These are phyloP conservation scores for Didymella pinodella DNA, from an alignment of 2,329 filamentous ascomycete species.

Conservation along the genomic window DNA sequence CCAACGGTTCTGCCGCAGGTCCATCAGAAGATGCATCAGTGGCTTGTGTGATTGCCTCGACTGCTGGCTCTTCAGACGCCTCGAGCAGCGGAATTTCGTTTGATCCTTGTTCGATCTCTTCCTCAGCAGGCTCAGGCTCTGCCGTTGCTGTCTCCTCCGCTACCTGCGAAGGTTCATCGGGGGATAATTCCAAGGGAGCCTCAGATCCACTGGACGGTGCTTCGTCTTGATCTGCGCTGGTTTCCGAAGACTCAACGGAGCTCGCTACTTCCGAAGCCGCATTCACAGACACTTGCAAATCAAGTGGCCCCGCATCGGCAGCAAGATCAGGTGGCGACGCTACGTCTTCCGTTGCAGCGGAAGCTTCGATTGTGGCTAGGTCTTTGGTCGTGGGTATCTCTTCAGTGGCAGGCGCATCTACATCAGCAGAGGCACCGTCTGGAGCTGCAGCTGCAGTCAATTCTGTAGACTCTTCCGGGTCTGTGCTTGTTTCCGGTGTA, in stretches of 20 bases:
- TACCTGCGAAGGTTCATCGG: background rate
- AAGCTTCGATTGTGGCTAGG: background rate
- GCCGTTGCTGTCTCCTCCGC: background rate
- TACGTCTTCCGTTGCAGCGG: background rate
- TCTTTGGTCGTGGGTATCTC: background rate
- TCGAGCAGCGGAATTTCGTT: background rate
- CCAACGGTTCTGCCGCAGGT: background rate
- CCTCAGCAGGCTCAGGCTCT: background rate
- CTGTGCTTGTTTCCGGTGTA: background rate
- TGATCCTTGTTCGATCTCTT: background rate
- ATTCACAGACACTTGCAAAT: background rate
- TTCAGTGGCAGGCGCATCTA: background rate
- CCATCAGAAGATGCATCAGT: background rate
- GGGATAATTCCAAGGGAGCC: background rate
- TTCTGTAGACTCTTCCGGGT: background rate
- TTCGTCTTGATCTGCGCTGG: background rate
- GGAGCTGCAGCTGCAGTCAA: background rate
- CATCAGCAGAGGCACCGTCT: background rate
- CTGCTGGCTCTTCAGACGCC: background rate
- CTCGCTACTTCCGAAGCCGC: background rate
- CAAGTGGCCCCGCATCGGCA: background rate
- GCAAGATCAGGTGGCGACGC: background rate
- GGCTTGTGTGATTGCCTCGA: background rate
- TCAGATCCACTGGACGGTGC: background rate
- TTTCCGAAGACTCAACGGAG: background rate